phyloP scores from a whole-genome alignment of 768 basidiomycete genomes.

The Xerocomus potaroensis region DNA sequence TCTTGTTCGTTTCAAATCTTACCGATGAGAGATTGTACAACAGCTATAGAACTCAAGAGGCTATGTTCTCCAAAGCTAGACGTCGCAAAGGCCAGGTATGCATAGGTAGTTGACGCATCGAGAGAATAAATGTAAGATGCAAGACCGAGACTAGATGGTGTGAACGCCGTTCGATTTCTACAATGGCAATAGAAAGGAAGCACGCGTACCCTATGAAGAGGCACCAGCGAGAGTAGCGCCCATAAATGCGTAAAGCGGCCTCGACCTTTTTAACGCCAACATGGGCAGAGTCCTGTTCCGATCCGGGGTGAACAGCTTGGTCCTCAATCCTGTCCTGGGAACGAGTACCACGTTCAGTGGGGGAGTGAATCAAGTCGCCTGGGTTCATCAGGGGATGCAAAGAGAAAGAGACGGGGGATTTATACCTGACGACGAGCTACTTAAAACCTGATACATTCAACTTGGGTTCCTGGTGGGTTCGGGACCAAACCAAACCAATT shows the following conservation, averaged over 20 bases:
- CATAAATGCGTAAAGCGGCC: conserved; percentile 48
- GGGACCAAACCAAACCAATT: too few relatives aligned
- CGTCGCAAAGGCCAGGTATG: conserved; percentile 56
- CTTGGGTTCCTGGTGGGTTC: too few relatives aligned
- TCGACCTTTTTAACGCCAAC: conserved; percentile 46
- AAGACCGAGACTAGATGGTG: conserved; percentile 45
- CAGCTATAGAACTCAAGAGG: conserved; percentile 51
- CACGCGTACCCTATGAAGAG: conserved; percentile 51
- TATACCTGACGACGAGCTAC: too few relatives aligned
- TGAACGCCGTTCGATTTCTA: neutral
- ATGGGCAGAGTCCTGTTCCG: too few relatives aligned
- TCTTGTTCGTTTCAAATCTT: conserved; percentile 13
- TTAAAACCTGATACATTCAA: too few relatives aligned
- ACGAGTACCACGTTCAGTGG: too few relatives aligned
- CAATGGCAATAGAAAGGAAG: neutral
- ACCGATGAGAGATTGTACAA: conserved; percentile 54
- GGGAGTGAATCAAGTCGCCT: too few relatives aligned
- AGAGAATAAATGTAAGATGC: conserved; percentile 77
- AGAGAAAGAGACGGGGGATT: too few relatives aligned
- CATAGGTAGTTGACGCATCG: conserved; percentile 64
- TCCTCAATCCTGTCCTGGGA: too few relatives aligned
- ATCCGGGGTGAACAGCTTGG: too few relatives aligned
- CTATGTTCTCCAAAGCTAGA: conserved; percentile 52
- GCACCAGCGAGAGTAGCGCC: conserved; percentile 53
- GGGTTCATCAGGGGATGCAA: too few relatives aligned